Percentiles rank a stretch among this genome's conserved stretches.
These are phyloP conservation scores for Paracorniculantispora psalliotae DNA, from an alignment of 2,329 filamentous ascomycete genomes.

Conservation along the genomic window DNA sequence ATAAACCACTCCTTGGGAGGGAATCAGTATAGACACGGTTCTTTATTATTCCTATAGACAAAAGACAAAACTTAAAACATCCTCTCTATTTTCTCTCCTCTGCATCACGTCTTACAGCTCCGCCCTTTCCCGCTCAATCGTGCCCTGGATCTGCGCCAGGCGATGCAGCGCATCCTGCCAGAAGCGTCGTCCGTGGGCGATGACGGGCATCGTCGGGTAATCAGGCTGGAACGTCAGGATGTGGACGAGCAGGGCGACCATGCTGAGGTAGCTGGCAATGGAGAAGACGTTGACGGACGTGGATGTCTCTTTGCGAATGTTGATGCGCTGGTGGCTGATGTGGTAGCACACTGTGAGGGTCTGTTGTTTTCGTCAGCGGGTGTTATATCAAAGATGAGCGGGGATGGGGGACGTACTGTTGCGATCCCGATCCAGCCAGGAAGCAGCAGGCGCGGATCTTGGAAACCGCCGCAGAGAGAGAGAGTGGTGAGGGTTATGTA, in stretches of 20 bases:
- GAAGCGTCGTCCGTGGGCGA: conserved; percentile 34
- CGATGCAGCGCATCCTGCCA: conserved; percentile 32
- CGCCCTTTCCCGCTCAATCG: conserved; percentile 29
- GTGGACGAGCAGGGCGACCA: conserved; percentile 63
- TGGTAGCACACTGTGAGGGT: conserved; percentile 72
- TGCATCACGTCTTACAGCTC: conserved; percentile 28
- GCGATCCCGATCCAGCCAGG: conserved; percentile 76
- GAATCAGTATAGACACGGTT: too few species aligned
- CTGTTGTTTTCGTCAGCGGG: too few species aligned
- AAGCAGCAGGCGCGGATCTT: conserved; percentile 65
- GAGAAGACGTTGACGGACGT: conserved; percentile 75
- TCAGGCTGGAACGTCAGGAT: conserved; percentile 59
- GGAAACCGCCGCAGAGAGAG: conserved; percentile 63
- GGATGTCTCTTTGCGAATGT: conserved; percentile 72
- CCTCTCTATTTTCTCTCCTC: too few species aligned
- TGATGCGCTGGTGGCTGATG: conserved; percentile 71
- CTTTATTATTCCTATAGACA: too few species aligned
- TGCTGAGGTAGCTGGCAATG: conserved; percentile 70
- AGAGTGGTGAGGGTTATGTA: conserved; percentile 71
- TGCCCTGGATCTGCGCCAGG: conserved; percentile 25
- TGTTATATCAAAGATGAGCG: too few species aligned
- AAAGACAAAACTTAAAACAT: too few species aligned
- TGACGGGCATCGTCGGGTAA: conserved; percentile 55
- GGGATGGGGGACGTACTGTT: conserved; percentile 46
- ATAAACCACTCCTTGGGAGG: too few species aligned